Evolutionary conservation across 2,329 filamentous ascomycete genomes (phyloP).

Genomic region (Stagonosporopsis cucurbitacearum): DNA sequence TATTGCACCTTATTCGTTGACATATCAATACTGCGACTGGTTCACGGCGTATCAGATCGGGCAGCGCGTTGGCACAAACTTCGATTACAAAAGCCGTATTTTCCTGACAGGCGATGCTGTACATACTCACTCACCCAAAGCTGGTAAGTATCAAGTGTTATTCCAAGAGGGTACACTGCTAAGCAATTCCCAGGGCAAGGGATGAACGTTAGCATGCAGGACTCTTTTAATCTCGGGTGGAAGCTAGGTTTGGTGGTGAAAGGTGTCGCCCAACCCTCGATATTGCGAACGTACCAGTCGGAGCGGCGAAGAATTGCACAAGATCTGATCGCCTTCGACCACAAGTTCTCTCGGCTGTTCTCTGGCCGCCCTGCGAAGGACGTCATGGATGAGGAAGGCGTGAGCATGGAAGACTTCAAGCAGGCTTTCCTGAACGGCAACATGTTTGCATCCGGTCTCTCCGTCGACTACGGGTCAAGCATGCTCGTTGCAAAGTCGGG

Average conservation of each 20-base stretch:
- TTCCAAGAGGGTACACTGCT: neutral
- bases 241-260: conserved; percentile 61
- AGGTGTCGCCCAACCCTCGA: conserved; percentile 46
- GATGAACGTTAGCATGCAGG: conserved; percentile 76
- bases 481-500: conserved; percentile 62
- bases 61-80: conserved; percentile 66
- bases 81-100: conserved; percentile 63
- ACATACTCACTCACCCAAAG: conserved; percentile 65
- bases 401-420: conserved; percentile 69
- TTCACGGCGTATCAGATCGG: conserved; percentile 74
- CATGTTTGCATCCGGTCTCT: conserved; percentile 64
- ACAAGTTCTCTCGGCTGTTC: conserved; percentile 57
- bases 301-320: conserved; percentile 67
- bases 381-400: conserved; percentile 65
- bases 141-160: conserved; percentile 58
- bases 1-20: conserved; percentile 69
- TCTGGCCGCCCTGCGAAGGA: conserved; percentile 62
- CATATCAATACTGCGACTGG: conserved; percentile 70
- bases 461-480: conserved; percentile 65
- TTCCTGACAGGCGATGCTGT: conserved; percentile 75
- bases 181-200: conserved; percentile 35
- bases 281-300: conserved; percentile 60
- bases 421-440: conserved; percentile 64
- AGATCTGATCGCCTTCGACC: conserved; percentile 66
- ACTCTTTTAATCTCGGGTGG: conserved; percentile 66